Conservation (phyloP, 257 asterid genomes). For the Datura wrightii region DNA sequence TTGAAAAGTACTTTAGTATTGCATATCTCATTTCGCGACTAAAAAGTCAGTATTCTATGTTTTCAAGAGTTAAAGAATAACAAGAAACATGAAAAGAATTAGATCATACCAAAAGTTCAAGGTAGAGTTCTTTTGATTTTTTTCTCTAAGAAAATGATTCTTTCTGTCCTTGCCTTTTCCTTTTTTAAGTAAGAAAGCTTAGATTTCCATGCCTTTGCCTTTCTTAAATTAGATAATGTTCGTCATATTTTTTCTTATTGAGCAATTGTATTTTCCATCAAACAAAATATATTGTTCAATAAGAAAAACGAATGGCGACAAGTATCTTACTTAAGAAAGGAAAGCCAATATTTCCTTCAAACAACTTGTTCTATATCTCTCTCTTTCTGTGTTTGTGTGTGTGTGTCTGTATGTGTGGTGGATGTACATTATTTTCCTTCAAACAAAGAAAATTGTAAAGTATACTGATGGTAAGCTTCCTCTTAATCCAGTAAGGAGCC, state of each 20-base stretch:
- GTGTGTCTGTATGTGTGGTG: background rate
- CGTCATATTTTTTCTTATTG: background rate
- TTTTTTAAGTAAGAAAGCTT: background rate
- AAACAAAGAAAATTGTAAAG: background rate
- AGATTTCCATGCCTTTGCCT: constrained; percentile 20
- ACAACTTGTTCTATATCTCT: background rate
- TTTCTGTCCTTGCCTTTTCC: background rate
- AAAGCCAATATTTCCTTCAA: constrained; percentile 10
- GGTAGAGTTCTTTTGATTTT: background rate
- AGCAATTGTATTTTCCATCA: background rate
- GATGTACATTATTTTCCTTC: background rate
- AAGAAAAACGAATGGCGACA: background rate
- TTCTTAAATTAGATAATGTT: background rate
- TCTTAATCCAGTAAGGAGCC: constrained; percentile 1
- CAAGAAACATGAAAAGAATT: constrained; percentile 7
- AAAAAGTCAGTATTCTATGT: background rate
- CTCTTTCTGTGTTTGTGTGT: background rate
- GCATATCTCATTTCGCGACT: constrained; percentile 5
- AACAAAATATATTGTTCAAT: constrained; percentile 18
- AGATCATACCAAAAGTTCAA: background rate
- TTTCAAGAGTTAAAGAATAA: constrained; percentile 6
- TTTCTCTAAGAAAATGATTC: background rate
- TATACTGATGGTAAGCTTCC: background rate
- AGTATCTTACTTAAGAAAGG: background rate
- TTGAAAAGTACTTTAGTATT: background rate